Conservation (phyloP, 2,329 filamentous ascomycete species). For the Aureobasidium melanogenum region DNA sequence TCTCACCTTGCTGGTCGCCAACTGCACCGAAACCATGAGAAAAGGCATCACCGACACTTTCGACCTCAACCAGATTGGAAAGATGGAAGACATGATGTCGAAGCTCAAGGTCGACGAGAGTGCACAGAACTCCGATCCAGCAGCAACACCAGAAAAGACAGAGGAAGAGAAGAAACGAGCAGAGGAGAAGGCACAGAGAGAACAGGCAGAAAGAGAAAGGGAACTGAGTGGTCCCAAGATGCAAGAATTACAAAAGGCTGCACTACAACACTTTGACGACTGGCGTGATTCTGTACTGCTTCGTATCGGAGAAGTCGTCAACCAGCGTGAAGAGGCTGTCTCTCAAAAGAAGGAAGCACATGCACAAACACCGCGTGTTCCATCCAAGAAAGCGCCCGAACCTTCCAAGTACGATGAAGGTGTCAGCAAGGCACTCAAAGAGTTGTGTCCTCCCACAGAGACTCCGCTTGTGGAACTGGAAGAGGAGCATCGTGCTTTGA, state of each 20-base stretch:
- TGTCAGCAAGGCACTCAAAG: slow-evolving; percentile 22
- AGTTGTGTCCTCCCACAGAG: slow-evolving; percentile 30
- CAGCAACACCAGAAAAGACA: slow-evolving; percentile 16
- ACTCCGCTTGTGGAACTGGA: slow-evolving; percentile 28
- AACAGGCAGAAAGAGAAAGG: slow-evolving; percentile 34
- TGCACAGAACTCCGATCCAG: background rate
- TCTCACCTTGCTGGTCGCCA: slow-evolving; percentile 38
- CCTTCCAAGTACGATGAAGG: slow-evolving; percentile 20
- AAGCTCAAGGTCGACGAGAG: slow-evolving; percentile 20
- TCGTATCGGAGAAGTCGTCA: slow-evolving; percentile 59
- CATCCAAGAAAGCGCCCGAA: slow-evolving; percentile 13
- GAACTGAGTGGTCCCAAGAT: slow-evolving; percentile 45
- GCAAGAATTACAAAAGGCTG: slow-evolving; percentile 59
- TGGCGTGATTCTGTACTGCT: slow-evolving; percentile 67
- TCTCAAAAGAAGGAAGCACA: slow-evolving; percentile 29
- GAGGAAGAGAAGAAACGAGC: slow-evolving; percentile 22
- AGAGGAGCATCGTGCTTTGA: slow-evolving; percentile 26
- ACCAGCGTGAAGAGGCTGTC: slow-evolving; percentile 26
- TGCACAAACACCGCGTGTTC: slow-evolving; percentile 27
- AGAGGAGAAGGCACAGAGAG: slow-evolving; percentile 24
- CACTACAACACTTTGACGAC: slow-evolving; percentile 64
- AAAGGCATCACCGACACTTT: slow-evolving; percentile 36
- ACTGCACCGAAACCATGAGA: slow-evolving; percentile 38
- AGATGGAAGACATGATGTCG: slow-evolving; percentile 19
- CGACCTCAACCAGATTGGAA: slow-evolving; percentile 27